Percentiles rank a stretch among this genome's conserved stretches.
These are phyloP conservation scores for Rubroshorea leprosula DNA, from an alignment of 345 rosid species.

Conservation along the genomic window DNA sequence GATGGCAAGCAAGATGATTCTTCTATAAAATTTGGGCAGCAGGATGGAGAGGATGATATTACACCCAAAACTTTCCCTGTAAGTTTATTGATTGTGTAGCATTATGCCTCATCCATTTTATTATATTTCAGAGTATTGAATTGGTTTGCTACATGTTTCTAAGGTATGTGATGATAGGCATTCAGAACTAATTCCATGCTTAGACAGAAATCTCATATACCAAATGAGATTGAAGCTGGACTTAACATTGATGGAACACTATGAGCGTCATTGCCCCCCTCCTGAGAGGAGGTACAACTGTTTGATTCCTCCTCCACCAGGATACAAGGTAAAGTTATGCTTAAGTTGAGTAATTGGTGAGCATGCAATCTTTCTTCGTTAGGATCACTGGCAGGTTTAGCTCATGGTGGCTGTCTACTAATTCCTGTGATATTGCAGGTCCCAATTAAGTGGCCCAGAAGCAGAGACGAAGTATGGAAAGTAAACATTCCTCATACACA, in stretches of 20 bases:
- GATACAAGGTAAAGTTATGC: conserved; percentile 63
- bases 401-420: not conserved
- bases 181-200: conserved; percentile 93
- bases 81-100: conserved; percentile 19
- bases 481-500: conserved; percentile 98
- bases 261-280: conserved; percentile 95
- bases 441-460: conserved; percentile 97
- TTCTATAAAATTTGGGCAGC: conserved; percentile 36
- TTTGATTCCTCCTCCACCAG: conserved; percentile 95
- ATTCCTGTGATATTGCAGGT: conserved; percentile 34
- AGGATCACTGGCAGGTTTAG: not conserved
- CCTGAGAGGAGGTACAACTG: conserved; percentile 92
- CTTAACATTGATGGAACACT: conserved; percentile 92
- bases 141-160: conserved; percentile 14
- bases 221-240: conserved; percentile 96
- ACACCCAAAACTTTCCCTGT: conserved; percentile 80
- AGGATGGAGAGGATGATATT: conserved; percentile 41
- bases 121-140: not conserved
- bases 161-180: conserved; percentile 96
- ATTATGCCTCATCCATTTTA: not conserved
- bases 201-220: conserved; percentile 85
- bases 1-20: conserved; percentile 62
- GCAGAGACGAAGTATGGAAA: conserved; percentile 99
- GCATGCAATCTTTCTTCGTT: not conserved
- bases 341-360: conserved; percentile 6